phyloP scores from a whole-genome alignment of 805 yeast genomes.

The Teunomyces gatunensis region DNA sequence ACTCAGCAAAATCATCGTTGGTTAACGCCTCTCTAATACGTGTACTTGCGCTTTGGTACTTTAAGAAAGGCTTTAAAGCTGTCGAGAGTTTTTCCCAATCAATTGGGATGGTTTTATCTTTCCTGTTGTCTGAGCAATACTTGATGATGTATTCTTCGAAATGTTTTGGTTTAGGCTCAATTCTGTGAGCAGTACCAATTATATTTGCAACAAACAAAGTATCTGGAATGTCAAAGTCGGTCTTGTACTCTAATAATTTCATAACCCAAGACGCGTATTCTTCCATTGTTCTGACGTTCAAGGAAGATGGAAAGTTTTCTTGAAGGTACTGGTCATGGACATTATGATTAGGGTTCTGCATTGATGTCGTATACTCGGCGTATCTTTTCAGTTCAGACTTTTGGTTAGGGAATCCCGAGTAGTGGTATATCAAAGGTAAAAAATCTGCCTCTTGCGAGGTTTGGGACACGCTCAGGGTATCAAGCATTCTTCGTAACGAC shows the following conservation, averaged over 20 bases:
- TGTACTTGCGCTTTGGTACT: slow-evolving; percentile 1
- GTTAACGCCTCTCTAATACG: background rate
- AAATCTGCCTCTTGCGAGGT: background rate
- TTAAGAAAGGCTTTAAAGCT: background rate
- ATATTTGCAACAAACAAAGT: background rate
- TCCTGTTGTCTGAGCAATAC: background rate
- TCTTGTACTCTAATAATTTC: background rate
- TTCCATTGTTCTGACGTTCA: background rate
- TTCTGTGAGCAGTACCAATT: background rate
- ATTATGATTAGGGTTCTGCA: background rate
- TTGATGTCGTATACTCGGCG: background rate
- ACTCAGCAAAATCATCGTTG: background rate
- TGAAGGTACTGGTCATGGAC: background rate
- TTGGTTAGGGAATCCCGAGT: background rate
- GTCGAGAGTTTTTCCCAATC: background rate
- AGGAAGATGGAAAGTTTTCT: background rate
- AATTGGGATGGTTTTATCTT: background rate
- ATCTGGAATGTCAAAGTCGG: background rate
- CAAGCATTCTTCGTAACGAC: slow-evolving; percentile 1
- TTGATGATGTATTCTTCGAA: background rate
- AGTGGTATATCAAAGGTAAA: slow-evolving; percentile 1
- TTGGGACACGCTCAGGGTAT: background rate
- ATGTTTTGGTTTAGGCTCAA: background rate
- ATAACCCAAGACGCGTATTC: background rate
- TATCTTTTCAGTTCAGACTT: background rate